phyloP scores from a whole-genome alignment of 345 rosid genomes.

The Raphanus raphanistrum region DNA sequence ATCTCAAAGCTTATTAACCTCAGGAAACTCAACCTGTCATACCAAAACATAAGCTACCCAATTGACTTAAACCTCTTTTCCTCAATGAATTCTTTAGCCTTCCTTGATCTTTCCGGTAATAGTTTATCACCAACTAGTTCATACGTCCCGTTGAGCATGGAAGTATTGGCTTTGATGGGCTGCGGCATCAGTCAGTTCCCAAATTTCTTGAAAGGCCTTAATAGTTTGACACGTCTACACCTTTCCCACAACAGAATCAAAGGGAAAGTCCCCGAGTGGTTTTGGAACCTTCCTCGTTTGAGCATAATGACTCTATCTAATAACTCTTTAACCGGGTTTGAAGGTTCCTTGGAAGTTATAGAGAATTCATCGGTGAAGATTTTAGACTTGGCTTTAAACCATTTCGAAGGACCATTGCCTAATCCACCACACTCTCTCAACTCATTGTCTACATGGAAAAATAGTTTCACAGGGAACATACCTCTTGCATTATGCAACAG shows the following conservation, averaged over 20 bases:
- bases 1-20: neutral
- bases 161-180: accelerated
- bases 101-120: neutral
- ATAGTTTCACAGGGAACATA: conserved; percentile 8
- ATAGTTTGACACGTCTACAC: neutral
- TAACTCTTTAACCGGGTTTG: neutral
- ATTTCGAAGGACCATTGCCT: neutral
- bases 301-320: neutral
- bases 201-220: neutral
- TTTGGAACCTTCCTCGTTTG: conserved; percentile 5
- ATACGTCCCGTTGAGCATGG: neutral
- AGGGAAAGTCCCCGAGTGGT: neutral
- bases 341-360: neutral
- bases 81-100: neutral
- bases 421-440: neutral
- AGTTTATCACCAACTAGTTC: neutral
- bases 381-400: neutral
- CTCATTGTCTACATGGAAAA: neutral
- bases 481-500: conserved; percentile 1
- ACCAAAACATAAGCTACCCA: neutral
- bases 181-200: neutral
- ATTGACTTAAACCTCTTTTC: conserved; percentile 1
- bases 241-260: neutral
- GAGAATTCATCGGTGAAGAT: neutral
- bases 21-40: neutral